Evolutionary conservation across 1,284 basidiomycete species (phyloP).

Genomic region (Phlebopus sp.): DNA sequence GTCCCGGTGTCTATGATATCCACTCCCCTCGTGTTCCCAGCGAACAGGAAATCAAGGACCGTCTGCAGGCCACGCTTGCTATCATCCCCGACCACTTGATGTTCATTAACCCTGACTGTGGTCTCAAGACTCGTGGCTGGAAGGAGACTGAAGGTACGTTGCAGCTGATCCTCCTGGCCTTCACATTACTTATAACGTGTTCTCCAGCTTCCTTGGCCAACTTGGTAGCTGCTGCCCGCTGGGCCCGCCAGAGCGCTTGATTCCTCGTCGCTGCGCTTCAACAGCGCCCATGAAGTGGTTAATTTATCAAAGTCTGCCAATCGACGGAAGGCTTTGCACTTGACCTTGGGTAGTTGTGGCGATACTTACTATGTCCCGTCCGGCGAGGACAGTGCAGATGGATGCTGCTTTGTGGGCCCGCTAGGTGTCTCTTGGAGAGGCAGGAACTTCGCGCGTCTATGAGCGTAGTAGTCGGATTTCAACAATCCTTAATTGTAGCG

Average conservation of each 20-base stretch:
- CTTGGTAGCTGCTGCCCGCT: constrained; percentile 87
- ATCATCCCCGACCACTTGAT: constrained; percentile 79
- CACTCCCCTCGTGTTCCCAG: constrained; percentile 98
- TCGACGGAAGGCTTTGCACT: constrained; percentile 19
- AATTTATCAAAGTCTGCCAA: constrained; percentile 38
- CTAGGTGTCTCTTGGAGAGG: constrained; percentile 39
- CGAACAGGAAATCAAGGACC: constrained; percentile 93
- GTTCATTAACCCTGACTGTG: constrained; percentile 94
- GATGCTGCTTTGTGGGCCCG: constrained; percentile 31
- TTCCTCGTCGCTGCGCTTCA: constrained; percentile 71
- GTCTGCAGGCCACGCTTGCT: constrained; percentile 81
- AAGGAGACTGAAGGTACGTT: constrained; percentile 79
- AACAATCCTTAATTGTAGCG: constrained; percentile 52
- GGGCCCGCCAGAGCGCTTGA: constrained; percentile 83
- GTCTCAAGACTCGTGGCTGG: constrained; percentile 95
- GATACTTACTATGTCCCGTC: constrained; percentile 30
- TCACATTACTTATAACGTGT: constrained; percentile 9
- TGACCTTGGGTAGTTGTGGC: constrained; percentile 50
- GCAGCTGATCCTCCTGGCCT: constrained; percentile 2
- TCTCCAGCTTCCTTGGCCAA: constrained; percentile 70
- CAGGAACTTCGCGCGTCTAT: constrained; percentile 39
- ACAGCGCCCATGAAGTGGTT: constrained; percentile 69
- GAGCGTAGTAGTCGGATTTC: constrained; percentile 53
- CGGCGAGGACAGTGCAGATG: constrained; percentile 14
- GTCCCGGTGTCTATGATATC: constrained; percentile 98